Evolutionary conservation across 2,329 filamentous ascomycete species (phyloP), one percentile per base, ranked within the genome.

Genomic region (Cordyceps pruinosa): DNA sequence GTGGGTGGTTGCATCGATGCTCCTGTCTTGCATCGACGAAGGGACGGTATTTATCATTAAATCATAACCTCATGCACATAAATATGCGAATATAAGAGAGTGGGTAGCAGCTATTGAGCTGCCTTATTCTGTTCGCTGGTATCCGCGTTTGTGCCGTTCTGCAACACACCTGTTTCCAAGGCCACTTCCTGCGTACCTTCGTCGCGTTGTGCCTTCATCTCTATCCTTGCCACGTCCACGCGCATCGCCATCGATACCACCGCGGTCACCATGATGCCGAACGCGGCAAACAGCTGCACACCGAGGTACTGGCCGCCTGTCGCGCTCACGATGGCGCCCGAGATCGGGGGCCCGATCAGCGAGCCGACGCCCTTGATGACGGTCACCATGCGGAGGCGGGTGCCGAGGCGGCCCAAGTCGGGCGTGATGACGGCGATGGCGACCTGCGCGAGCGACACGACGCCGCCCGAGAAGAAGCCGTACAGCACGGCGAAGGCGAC

Each of bases 401-500:
- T 76, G 8, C 77, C 77, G 5, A 77, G 56, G 7, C 68, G 61
- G 45, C 64, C 65, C 41, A 74, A 62, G 50, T 78, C 73, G 1
- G 68, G 65, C 1, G 75, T 75, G 26, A 79, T 66, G 30, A 68
- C 69, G 1, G 72, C 71, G 13, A 79, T 64, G 0, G 74, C 73
- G 0, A 75, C 71, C 2, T 73, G 70, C 1, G 73, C 71, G 25
- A 80, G 65, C 5, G 72, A 71, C 47, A 79, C 71, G 12, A 78
- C 66, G 3, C 69, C 72, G 6, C 75, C 75, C 2, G 75, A 73
- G 54, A 76, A 73, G 60, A 80, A 75, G 4, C 77, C 77, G 58
- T 76, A 79, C 49, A 77, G 59, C 2, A 74, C 64, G 26, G 72
- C 70, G 57, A 79, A 76, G 0, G 67, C 69, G 35, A 77, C 70